Percentiles rank a stretch among this genome's conserved stretches.
phyloP scores from a whole-genome alignment of 2,329 filamentous ascomycete species.

The Pleurostoma richardsiae region DNA sequence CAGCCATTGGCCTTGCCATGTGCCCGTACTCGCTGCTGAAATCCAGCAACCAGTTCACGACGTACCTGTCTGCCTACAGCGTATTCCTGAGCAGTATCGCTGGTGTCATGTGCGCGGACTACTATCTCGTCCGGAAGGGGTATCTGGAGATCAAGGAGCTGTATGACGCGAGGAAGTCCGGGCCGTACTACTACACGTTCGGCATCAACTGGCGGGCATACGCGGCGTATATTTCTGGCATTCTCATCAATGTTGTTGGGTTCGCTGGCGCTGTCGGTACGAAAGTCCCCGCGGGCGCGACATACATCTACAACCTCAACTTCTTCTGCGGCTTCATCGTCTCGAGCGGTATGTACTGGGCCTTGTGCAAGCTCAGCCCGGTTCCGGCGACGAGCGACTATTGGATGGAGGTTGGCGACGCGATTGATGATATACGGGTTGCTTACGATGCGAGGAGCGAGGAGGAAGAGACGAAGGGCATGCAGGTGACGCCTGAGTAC shows the following conservation, averaged over 20 bases:
- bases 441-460: slow-evolving; percentile 31
- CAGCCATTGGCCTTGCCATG: slow-evolving; percentile 73
- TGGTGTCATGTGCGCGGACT: slow-evolving; percentile 85
- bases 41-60: slow-evolving; percentile 77
- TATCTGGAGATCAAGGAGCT: slow-evolving; percentile 75
- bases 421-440: slow-evolving; percentile 48
- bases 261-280: slow-evolving; percentile 77
- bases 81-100: slow-evolving; percentile 93
- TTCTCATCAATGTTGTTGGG: slow-evolving; percentile 85
- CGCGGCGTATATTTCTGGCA: slow-evolving; percentile 74
- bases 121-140: slow-evolving; percentile 79
- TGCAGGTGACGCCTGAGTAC: not conserved
- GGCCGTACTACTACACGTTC: slow-evolving; percentile 68
- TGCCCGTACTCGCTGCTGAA: slow-evolving; percentile 80
- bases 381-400: slow-evolving; percentile 67
- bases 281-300: slow-evolving; percentile 69
- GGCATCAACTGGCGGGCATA: slow-evolving; percentile 85
- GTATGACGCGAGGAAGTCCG: slow-evolving; percentile 63
- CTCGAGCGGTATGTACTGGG: slow-evolving; percentile 61
- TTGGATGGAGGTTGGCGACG: slow-evolving; percentile 74
- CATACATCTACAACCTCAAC: slow-evolving; percentile 85
- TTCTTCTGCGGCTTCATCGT: slow-evolving; percentile 84
- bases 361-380: slow-evolving; percentile 63
- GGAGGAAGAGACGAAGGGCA: not conserved
- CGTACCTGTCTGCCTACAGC: slow-evolving; percentile 85